Evolutionary conservation across 352 stramenopile genomes (phyloP), one percentile per base, ranked within the genome.

Genomic region (Discostella stelligera): DNA sequence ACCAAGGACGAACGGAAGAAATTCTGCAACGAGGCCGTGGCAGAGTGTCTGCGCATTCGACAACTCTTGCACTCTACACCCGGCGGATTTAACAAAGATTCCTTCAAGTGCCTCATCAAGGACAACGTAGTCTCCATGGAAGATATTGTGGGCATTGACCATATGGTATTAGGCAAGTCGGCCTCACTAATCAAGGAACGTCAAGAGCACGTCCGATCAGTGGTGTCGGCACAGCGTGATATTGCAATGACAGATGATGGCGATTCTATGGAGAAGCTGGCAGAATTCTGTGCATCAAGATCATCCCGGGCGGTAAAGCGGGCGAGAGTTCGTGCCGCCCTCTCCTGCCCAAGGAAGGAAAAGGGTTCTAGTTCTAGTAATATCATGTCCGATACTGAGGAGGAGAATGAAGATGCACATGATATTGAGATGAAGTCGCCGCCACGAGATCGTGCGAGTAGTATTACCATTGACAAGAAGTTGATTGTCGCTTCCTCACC

Each of bases 281-380:
- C 50, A 58, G 13, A n/a, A 30, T 58, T 58, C 18, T 18, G 50
- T 58, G 11, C 50, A 32, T 58, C 18, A 2, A 30, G 3, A 11
- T 58, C 50, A 6, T 58, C 18, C 11, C 18, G 50, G 50, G 21
- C 50, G 50, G 14, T 27, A 23, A 58, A 58, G 13, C 14, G 9
- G 11, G 50, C 50, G 32, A 30, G 50, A 58, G 27, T 27, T 58
- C 50, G 50, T 58, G 50, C 50, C 21, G 50, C 50, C 37, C 37
- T 44, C 13, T 44, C 37, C 37, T 44, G 37, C 7, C 37, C 37
- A 44, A 44, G 37, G 37, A 44, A 44, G 37, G 37, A 44, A 8
- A 44, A 44, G 37, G 37, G 13, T 10, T 11, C 7, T 44, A 44
- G 37, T 44, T 13, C 3, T 44, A 44, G 37, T 44, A 44, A 44